Conservation (phyloP, 495 filamentous ascomycete genomes). For the Recurvomyces mirabilis region DNA sequence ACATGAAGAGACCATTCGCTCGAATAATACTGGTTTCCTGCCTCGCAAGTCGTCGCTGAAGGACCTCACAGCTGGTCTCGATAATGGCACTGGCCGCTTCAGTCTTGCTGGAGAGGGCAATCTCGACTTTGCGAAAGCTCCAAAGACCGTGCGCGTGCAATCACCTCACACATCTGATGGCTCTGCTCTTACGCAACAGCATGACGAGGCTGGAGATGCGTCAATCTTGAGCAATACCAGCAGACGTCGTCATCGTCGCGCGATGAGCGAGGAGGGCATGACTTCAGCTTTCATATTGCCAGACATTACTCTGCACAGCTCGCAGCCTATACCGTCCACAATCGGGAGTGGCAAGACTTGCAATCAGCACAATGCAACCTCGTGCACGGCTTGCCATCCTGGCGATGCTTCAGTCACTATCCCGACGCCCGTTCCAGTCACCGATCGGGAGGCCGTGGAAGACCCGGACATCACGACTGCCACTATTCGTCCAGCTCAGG, state of each 20-base stretch:
- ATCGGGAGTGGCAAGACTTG: constrained; percentile 19
- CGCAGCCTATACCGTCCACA: constrained; percentile 27
- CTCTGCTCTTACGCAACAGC: background rate
- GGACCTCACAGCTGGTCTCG: constrained; percentile 18
- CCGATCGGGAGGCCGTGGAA: constrained; percentile 46
- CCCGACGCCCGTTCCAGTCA: constrained; percentile 59
- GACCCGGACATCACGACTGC: constrained; percentile 51
- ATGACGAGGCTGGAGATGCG: constrained; percentile 16
- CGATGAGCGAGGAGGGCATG: constrained; percentile 46
- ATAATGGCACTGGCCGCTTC: constrained; percentile 18
- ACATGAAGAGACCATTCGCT: background rate
- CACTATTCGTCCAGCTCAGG: constrained; percentile 64
- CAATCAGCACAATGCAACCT: constrained; percentile 19
- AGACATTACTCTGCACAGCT: constrained; percentile 44
- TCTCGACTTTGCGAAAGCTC: background rate
- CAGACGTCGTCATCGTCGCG: constrained; percentile 28
- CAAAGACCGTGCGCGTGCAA: constrained; percentile 18
- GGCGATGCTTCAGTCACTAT: constrained; percentile 43
- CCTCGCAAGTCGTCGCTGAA: constrained; percentile 29
- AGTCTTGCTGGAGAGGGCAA: constrained; percentile 1
- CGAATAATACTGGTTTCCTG: background rate
- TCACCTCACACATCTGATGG: constrained; percentile 16
- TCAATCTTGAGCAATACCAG: constrained; percentile 27
- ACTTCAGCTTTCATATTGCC: constrained; percentile 72
- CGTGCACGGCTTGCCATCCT: constrained; percentile 30